phyloP scores from a whole-genome alignment of 2,329 filamentous ascomycete genomes.

The Passalora sequoiae region DNA sequence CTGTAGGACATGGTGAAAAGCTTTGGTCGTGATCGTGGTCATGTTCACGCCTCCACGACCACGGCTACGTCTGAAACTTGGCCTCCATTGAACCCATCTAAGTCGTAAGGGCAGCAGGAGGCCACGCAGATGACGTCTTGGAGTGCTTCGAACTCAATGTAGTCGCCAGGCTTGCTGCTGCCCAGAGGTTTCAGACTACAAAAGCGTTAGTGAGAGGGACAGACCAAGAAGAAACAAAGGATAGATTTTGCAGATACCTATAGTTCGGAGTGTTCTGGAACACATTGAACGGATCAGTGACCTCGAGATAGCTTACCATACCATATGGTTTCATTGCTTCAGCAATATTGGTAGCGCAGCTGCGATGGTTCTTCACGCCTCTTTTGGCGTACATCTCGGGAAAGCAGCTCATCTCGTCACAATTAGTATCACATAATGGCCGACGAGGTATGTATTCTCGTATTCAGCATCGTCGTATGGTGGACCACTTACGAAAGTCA shows the following conservation, averaged over 20 bases:
- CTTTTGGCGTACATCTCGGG: slow-evolving; percentile 35
- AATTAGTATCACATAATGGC: no score
- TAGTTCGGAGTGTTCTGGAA: slow-evolving; percentile 36
- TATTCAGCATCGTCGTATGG: no score
- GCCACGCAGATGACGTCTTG: slow-evolving; percentile 35
- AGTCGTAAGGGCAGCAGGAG: slow-evolving; percentile 38
- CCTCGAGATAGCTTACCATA: slow-evolving; percentile 33
- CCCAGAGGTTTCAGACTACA: slow-evolving; percentile 32
- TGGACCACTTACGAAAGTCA: slow-evolving; percentile 26
- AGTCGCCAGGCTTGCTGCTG: slow-evolving; percentile 37
- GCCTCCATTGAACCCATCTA: slow-evolving; percentile 38
- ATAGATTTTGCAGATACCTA: no score
- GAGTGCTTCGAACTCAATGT: slow-evolving; percentile 37
- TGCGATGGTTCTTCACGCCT: slow-evolving; percentile 33
- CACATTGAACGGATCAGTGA: slow-evolving; percentile 38
- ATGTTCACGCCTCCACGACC: slow-evolving; percentile 14
- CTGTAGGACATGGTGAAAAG: not conserved
- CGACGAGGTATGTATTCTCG: no score
- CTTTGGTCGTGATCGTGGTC: not conserved
- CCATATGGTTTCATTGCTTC: slow-evolving; percentile 36
- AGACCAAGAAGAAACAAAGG: no score
- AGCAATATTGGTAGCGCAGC: slow-evolving; percentile 37
- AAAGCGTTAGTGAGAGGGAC: no score
- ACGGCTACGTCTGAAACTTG: slow-evolving; percentile 36
- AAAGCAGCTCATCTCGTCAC: slow-evolving; percentile 38